phyloP scores from a whole-genome alignment of 2,329 filamentous ascomycete genomes.

The Fusarium sp. region DNA sequence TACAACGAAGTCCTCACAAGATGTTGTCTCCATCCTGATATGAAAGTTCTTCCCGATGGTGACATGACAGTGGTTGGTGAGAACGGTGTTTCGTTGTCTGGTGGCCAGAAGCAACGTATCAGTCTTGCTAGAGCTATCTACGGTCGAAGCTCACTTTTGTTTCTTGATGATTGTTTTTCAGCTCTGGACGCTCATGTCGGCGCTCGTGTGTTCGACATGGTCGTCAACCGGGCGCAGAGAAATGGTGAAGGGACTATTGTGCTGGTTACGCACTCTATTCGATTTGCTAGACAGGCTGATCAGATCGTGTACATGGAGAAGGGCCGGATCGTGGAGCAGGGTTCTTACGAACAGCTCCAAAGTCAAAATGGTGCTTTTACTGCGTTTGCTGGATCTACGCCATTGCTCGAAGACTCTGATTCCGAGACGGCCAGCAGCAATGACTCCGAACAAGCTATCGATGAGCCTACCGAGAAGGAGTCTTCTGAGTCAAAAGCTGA shows the following conservation, averaged over 20 bases:
- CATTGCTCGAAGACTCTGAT: neutral
- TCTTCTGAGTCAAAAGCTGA: accelerated
- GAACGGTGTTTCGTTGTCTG: constrained; percentile 25
- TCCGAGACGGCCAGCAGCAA: neutral
- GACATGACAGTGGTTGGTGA: constrained; percentile 31
- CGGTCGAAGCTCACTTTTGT: constrained; percentile 11
- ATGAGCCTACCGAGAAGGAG: accelerated
- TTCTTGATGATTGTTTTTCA: constrained; percentile 29
- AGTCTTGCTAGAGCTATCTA: constrained; percentile 30
- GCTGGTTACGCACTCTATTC: constrained; percentile 22
- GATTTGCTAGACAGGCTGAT: constrained; percentile 21
- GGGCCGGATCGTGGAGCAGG: constrained; percentile 4
- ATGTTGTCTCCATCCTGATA: constrained; percentile 20
- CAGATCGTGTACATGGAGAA: constrained; percentile 27
- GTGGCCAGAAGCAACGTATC: constrained; percentile 27
- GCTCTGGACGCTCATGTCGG: constrained; percentile 28
- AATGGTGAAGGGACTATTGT: constrained; percentile 4
- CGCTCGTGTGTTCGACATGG: constrained; percentile 22
- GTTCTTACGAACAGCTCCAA: constrained; percentile 2
- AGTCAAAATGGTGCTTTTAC: neutral
- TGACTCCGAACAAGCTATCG: neutral
- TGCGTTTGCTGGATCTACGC: neutral
- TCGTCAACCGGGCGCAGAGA: constrained; percentile 9
- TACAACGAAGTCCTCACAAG: constrained; percentile 21
- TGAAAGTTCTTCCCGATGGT: constrained; percentile 13